Evolutionary conservation across 2,329 filamentous ascomycete species (phyloP).

Genomic region (Neoscytalidium dimidiatum): DNA sequence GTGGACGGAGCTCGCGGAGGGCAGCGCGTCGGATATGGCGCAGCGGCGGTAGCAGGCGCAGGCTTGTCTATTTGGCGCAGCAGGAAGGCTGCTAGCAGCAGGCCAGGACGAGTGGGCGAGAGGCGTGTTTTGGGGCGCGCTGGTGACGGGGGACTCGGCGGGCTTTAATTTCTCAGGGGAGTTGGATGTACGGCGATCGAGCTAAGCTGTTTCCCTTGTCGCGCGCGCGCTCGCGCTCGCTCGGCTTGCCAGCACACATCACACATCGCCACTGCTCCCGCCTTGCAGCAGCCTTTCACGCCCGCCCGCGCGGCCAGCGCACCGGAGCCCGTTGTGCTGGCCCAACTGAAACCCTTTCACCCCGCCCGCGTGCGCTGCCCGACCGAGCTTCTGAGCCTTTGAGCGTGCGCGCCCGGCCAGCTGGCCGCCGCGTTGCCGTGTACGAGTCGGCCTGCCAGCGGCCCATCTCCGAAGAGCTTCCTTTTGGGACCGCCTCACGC

Average conservation of each 20-base stretch:
- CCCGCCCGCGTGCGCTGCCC: constrained; percentile 3
- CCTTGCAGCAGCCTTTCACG: background rate
- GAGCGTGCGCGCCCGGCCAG: background rate
- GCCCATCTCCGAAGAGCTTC: constrained; percentile 17
- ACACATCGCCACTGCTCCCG: constrained; percentile 4
- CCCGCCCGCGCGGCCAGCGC: background rate
- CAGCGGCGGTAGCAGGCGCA: constrained; percentile 1
- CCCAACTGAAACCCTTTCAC: background rate
- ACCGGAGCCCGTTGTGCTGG: background rate
- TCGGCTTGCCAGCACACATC: constrained; percentile 1
- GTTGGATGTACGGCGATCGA: constrained; percentile 5
- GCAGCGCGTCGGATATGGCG: constrained; percentile 5
- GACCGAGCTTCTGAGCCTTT: background rate
- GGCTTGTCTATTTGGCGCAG: background rate
- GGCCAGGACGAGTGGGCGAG: background rate
- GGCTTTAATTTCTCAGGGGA: constrained; percentile 20
- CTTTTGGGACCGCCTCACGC: constrained; percentile 10
- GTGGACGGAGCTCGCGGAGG: background rate
- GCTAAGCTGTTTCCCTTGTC: constrained; percentile 3
- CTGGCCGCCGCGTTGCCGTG: background rate
- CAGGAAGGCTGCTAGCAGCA: background rate
- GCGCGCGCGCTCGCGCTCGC: background rate
- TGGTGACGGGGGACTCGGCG: background rate
- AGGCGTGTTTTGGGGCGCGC: constrained; percentile 9
- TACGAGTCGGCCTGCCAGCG: background rate